phyloP scores from a whole-genome alignment of 345 rosid species.

The Salix exigua region DNA sequence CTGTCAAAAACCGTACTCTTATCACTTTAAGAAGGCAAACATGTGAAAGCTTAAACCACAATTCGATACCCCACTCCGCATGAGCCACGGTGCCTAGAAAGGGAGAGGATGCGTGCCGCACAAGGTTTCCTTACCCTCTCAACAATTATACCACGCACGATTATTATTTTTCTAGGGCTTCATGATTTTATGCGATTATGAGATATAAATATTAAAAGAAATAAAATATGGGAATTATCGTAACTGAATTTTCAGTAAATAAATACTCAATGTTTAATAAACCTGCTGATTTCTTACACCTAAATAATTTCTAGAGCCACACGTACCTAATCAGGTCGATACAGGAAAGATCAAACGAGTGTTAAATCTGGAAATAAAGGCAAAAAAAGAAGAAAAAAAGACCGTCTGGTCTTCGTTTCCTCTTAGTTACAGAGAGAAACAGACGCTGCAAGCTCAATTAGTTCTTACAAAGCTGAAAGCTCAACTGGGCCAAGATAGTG shows the following conservation, averaged over 20 bases:
- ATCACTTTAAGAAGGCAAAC: neutral
- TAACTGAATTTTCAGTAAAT: too few species aligned
- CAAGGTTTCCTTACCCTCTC: neutral
- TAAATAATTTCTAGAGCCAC: too few species aligned
- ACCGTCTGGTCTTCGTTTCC: constrained; percentile 18
- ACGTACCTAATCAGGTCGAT: neutral
- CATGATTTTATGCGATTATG: too few species aligned
- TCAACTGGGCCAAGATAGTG: constrained; percentile 6
- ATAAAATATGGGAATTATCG: too few species aligned
- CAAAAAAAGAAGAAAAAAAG: neutral
- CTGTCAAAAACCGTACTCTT: neutral
- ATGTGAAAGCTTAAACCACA: neutral
- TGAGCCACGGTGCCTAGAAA: neutral
- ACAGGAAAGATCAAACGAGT: constrained; percentile 9
- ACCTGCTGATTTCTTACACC: too few species aligned
- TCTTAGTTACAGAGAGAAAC: constrained; percentile 18
- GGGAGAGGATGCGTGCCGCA: neutral
- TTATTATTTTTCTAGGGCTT: too few species aligned
- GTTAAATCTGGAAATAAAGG: neutral
- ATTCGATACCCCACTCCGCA: neutral
- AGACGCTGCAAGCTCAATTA: constrained; percentile 5
- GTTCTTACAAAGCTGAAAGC: constrained; percentile 13
- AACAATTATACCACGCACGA: too few species aligned
- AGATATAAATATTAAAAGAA: too few species aligned
- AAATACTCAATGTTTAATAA: too few species aligned